A percentile compares a stretch with the other conserved stretches of the same genome.
phyloP scores from a whole-genome alignment of 2,329 filamentous ascomycete genomes.

The Bipolaris zeicola region DNA sequence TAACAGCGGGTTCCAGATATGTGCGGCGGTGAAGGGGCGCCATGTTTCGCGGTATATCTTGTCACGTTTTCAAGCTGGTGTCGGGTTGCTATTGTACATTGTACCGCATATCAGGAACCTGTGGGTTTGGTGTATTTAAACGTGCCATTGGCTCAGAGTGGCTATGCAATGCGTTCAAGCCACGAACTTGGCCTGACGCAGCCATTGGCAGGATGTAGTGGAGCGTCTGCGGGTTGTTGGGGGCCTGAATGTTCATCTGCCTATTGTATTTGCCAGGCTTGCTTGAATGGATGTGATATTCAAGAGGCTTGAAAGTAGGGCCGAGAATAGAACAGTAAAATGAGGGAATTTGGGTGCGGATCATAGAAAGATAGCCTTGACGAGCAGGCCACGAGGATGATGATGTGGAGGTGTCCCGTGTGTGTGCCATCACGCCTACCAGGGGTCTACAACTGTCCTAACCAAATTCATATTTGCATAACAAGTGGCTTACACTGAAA shows the following conservation, averaged over 20 bases:
- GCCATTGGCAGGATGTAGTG: slow-evolving; percentile 1
- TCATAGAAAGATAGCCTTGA: too few species aligned
- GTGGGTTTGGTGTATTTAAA: not conserved
- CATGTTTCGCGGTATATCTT: slow-evolving; percentile 5
- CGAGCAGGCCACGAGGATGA: not conserved
- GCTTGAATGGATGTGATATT: not conserved
- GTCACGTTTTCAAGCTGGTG: not conserved
- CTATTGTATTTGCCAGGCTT: not conserved
- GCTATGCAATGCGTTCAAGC: not conserved
- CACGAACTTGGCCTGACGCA: not conserved
- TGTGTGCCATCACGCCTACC: not conserved
- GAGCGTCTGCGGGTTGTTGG: slow-evolving; percentile 6
- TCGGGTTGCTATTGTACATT: not conserved
- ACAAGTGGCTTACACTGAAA: not conserved
- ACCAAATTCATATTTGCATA: not conserved
- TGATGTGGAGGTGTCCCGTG: not conserved
- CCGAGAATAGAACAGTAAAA: not conserved
- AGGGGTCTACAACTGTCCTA: too few species aligned
- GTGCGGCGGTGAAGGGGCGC: slow-evolving; percentile 14
- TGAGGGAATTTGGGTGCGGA: not conserved
- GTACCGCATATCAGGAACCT: not conserved
- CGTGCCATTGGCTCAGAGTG: not conserved
- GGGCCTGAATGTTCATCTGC: slow-evolving; percentile 7
- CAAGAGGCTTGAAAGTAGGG: not conserved
- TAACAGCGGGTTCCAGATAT: slow-evolving; percentile 1